Base-by-base conservation (phyloP, 2,329 filamentous ascomycete species). In the Cladorrhinum sp. region DNA sequence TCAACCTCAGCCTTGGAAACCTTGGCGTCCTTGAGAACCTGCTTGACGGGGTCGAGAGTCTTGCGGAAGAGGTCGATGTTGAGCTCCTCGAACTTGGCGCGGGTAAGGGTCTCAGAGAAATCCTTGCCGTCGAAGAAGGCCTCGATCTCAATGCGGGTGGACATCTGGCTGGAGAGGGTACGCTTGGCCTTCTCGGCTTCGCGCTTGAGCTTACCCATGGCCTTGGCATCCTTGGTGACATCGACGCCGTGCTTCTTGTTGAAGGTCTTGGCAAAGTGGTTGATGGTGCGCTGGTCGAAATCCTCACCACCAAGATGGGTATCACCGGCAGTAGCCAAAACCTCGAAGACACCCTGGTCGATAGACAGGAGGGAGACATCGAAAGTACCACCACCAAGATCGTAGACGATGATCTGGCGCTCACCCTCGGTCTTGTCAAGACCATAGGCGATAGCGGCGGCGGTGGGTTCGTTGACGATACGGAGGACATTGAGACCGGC, bases 181-280 rank as follows among this genome's bases (percentile, higher is more conserved):
- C 95, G 92, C 91, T 99, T 99, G 81, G 95, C 95, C 89, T 97
- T 97, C 81, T 99, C 95, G 71, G 96, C 94, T 81, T 99, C 95
- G 73, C 95, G 95, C 92, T 98, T 98, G 72, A 99, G 87, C 85
- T 98, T 98, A 82, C 94, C 92, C 93, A 98, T 98, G 69, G 94
- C 89, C 91, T 98, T 98, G 69, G 89, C 81, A 75, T 98, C 92
- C 85, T 96, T 96, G 82, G 88, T 91, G 75, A 99, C 87, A 71
- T 98, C 93, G 69, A 96, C 92, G 71, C 79, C 81, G 84, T 97
- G 86, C 86, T 97, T 95, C 89, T 97, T 97, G 89, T 98, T 98
- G 88, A 96, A 98, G 71, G 85, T 83, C 89, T 98, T 97, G 83
- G 89, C 88, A 75, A 98, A 92, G 87, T 94, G 85, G 84, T 90